phyloP scores from a whole-genome alignment of 2,329 filamentous ascomycete species.

The Talaromyces sp. region DNA sequence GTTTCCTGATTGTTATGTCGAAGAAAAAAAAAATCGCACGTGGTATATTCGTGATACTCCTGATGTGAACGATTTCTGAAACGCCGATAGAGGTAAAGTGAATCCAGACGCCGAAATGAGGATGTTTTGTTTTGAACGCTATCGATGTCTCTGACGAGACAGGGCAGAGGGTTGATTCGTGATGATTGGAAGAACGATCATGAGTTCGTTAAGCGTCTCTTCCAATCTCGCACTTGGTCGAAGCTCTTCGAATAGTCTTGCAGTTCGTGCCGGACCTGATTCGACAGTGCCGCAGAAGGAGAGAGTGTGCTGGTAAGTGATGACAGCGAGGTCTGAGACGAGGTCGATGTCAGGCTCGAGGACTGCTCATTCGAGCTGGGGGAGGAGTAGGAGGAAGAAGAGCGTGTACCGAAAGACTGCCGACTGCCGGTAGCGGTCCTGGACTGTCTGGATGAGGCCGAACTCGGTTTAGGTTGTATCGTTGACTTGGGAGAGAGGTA shows the following conservation, averaged over 20 bases:
- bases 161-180: background rate
- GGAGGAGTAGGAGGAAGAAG: slow-evolving; percentile 5
- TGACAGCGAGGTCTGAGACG: slow-evolving; percentile 78
- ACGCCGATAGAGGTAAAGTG: background rate
- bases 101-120: background rate
- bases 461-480: slow-evolving; percentile 17
- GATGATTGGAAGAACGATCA: slow-evolving; percentile 13
- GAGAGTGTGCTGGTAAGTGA: slow-evolving; percentile 67
- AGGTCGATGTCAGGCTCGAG: slow-evolving; percentile 54
- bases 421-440: slow-evolving; percentile 13
- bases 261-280: slow-evolving; percentile 74
- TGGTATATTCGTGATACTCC: background rate
- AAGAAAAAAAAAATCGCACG: background rate
- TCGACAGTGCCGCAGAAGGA: slow-evolving; percentile 57
- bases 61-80: background rate
- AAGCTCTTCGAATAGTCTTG: slow-evolving; percentile 85
- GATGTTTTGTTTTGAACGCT: background rate
- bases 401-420: slow-evolving; percentile 24
- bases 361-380: slow-evolving; percentile 6
- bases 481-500: slow-evolving; percentile 18
- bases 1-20: background rate
- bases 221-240: slow-evolving; percentile 66
- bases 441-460: background rate
- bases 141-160: background rate
- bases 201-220: slow-evolving; percentile 37